phyloP scores from a whole-genome alignment of 371 early-diverging fungal genomes.

The Mortierella sp. region DNA sequence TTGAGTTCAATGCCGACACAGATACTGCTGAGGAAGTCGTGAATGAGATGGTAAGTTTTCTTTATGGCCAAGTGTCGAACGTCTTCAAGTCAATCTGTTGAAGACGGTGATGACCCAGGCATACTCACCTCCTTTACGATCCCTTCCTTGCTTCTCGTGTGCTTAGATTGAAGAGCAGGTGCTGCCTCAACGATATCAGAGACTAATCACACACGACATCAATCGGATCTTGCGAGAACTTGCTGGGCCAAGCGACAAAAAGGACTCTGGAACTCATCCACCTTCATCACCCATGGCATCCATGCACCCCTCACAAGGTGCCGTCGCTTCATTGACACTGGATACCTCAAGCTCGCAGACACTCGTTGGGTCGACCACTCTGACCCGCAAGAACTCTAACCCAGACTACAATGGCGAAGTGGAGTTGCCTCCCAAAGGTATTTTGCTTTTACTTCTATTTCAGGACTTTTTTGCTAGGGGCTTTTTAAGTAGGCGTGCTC shows the following conservation, averaged over 20 bases:
- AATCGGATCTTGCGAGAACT: conserved; percentile 87
- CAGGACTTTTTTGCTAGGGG: neutral
- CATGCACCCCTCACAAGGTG: conserved; percentile 19
- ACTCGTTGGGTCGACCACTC: conserved; percentile 13
- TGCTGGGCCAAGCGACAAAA: conserved; percentile 62
- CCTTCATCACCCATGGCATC: conserved; percentile 42
- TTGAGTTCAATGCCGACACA: conserved; percentile 88
- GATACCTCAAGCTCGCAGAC: conserved; percentile 34
- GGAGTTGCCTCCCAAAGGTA: conserved; percentile 49
- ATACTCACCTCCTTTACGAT: neutral
- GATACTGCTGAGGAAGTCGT: conserved; percentile 95
- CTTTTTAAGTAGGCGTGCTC: neutral
- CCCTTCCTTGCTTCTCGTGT: neutral
- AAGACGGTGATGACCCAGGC: neutral
- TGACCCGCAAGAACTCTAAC: conserved; percentile 40
- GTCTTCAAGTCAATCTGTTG: neutral
- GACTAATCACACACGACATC: conserved; percentile 86
- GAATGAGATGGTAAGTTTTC: conserved; percentile 81
- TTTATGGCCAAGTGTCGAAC: neutral
- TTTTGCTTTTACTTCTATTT: neutral
- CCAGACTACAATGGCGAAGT: conserved; percentile 59
- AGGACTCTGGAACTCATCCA: conserved; percentile 55
- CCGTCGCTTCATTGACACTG: conserved; percentile 28
- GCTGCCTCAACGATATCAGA: conserved; percentile 78
- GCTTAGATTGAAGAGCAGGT: conserved; percentile 84